Conservation (phyloP, 2,329 filamentous ascomycete genomes). For the Penicillium sp. region DNA sequence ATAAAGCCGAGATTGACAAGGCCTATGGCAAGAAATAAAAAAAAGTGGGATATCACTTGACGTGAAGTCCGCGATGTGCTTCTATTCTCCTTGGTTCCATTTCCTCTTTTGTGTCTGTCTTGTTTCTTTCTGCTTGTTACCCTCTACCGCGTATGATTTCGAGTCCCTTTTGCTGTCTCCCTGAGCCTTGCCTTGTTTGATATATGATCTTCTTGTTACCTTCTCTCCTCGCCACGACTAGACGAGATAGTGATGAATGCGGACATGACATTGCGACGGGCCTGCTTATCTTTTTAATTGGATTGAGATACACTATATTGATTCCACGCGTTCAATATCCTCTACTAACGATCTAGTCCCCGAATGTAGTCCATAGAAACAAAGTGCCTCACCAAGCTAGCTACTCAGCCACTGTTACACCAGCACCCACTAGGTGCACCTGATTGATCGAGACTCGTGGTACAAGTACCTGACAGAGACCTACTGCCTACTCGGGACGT, state of each 20-base stretch:
- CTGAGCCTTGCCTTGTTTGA: slow-evolving; percentile 15
- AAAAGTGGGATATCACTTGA: not conserved
- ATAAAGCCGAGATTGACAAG: slow-evolving; percentile 62
- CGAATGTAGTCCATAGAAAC: not conserved
- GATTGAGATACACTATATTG: not conserved
- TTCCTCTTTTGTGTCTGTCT: not conserved
- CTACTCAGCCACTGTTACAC: slow-evolving; percentile 22
- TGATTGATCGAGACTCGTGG: slow-evolving; percentile 11
- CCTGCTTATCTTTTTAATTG: not conserved
- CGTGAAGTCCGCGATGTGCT: slow-evolving; percentile 5
- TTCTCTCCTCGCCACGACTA: slow-evolving; percentile 16
- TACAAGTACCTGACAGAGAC: slow-evolving; percentile 15
- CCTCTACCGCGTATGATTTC: slow-evolving; percentile 19
- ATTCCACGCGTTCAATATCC: not conserved
- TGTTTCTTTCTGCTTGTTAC: slow-evolving; percentile 15
- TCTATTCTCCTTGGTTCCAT: not conserved
- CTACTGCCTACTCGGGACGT: not conserved
- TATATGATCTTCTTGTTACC: slow-evolving; percentile 14
- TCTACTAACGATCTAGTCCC: not conserved
- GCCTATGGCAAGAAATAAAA: slow-evolving; percentile 57
- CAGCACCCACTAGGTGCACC: not conserved
- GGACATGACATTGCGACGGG: slow-evolving; percentile 16
- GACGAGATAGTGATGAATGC: slow-evolving; percentile 23
- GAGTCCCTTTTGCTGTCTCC: slow-evolving; percentile 11
- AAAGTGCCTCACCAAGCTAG: slow-evolving; percentile 6